phyloP scores from a whole-genome alignment of 192 early-diverging fungal genomes.

The Cladochytrium replicatum region DNA sequence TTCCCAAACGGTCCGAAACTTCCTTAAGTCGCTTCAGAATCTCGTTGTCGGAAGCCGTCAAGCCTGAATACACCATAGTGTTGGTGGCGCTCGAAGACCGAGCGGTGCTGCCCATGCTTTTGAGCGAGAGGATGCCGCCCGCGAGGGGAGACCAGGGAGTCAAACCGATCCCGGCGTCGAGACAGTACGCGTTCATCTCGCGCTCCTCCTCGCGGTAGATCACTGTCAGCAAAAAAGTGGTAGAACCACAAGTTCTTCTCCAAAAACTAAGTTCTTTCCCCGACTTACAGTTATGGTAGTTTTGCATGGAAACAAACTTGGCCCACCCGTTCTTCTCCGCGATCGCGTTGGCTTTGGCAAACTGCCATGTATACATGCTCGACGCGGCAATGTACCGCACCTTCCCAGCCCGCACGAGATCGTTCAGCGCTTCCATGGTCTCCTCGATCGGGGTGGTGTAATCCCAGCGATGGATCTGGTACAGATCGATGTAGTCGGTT shows the following conservation, averaged over 20 bases:
- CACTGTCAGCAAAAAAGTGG: too few relatives aligned
- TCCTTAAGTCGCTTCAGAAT: too few relatives aligned
- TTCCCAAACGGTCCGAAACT: too few relatives aligned
- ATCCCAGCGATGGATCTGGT: conserved; percentile 35
- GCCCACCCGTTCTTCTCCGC: conserved; percentile 42
- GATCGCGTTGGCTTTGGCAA: conserved; percentile 35
- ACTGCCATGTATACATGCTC: conserved; percentile 39
- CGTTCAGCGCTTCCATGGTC: conserved; percentile 58
- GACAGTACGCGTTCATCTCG: conserved; percentile 41
- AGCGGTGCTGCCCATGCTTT: conserved; percentile 12
- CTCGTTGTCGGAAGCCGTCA: conserved; percentile 25
- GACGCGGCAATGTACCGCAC: conserved; percentile 46
- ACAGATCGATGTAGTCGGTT: conserved; percentile 46
- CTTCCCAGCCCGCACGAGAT: conserved; percentile 55
- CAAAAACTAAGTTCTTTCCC: too few relatives aligned
- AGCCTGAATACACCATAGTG: conserved; percentile 5
- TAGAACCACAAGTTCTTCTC: too few relatives aligned
- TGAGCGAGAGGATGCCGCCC: conserved; percentile 29
- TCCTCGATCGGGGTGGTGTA: conserved; percentile 55
- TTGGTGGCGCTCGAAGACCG: conserved; percentile 4
- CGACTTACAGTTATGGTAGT: too few relatives aligned
- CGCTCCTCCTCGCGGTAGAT: conserved; percentile 49
- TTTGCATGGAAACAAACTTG: conserved; percentile 41
- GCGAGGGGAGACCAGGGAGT: conserved; percentile 49
- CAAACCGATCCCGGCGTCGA: conserved; percentile 30